Evolutionary conservation across 2,329 filamentous ascomycete genomes (phyloP).

Genomic region (Calonectria montana): DNA sequence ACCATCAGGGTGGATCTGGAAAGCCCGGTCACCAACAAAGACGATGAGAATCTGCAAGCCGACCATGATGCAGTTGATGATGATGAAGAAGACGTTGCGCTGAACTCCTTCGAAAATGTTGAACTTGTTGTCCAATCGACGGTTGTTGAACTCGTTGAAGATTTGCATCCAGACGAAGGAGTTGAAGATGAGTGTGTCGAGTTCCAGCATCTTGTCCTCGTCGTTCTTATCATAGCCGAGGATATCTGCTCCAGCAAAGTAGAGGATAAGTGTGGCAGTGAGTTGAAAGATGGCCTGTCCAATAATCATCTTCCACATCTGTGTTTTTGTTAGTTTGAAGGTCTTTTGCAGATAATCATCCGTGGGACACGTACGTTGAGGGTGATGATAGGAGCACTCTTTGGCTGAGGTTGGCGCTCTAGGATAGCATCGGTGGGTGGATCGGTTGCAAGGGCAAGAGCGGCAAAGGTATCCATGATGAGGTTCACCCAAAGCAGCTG

Average conservation of each 20-base stretch:
- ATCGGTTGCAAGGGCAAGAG: conserved; percentile 70
- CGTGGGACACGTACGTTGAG: conserved; percentile 51
- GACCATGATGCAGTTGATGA: conserved; percentile 68
- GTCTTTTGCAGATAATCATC: not conserved
- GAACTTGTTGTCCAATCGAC: conserved; percentile 71
- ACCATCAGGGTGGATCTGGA: conserved; percentile 19
- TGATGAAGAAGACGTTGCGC: conserved; percentile 68
- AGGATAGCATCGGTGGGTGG: conserved; percentile 53
- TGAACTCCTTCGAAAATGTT: conserved; percentile 70
- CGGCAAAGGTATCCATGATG: conserved; percentile 77
- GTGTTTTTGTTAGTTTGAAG: not conserved
- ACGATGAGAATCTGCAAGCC: conserved; percentile 68
- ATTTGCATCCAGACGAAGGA: conserved; percentile 78
- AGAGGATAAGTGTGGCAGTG: conserved; percentile 61
- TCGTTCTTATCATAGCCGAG: conserved; percentile 57
- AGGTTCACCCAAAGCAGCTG: conserved; percentile 77
- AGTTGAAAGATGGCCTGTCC: conserved; percentile 84
- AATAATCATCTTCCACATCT: conserved; percentile 92
- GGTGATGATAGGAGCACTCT: conserved; percentile 77
- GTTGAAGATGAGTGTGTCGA: conserved; percentile 73
- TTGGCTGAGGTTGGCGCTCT: conserved; percentile 61
- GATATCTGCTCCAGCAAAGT: conserved; percentile 66
- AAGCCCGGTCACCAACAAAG: conserved; percentile 58
- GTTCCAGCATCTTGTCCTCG: conserved; percentile 41
- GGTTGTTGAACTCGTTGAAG: conserved; percentile 75